Conservation (phyloP, 768 basidiomycete genomes). For the Tylopilus felleus region DNA sequence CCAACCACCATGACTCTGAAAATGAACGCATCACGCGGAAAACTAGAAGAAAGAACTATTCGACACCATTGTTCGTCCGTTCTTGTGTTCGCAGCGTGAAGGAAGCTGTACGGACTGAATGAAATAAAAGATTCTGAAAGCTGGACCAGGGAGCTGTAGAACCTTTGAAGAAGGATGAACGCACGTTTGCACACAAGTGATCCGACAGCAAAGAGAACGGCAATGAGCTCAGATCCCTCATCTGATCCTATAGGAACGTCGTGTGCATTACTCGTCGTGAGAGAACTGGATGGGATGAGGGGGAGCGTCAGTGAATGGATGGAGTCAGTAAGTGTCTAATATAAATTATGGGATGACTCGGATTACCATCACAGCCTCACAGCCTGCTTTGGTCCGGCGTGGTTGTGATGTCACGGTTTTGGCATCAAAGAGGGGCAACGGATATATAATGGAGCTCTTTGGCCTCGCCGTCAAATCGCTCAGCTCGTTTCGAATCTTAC, state of each 20-base stretch:
- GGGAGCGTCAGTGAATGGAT: not conserved
- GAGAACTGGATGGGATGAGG: not conserved
- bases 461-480: not conserved
- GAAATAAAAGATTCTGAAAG: constrained; percentile 16
- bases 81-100: not conserved
- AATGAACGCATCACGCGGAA: not conserved
- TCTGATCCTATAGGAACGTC: not conserved
- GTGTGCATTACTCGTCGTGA: not conserved
- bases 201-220: constrained; percentile 16
- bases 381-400: too few species aligned
- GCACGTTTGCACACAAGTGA: constrained; percentile 23
- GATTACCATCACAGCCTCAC: not conserved
- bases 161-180: not conserved
- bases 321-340: not conserved
- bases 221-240: constrained; percentile 17
- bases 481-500: too few species aligned
- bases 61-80: not conserved
- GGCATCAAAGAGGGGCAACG: too few species aligned
- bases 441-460: too few species aligned
- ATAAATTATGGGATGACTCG: not conserved
- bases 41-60: constrained; percentile 1
- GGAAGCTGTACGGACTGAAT: constrained; percentile 12
- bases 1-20: constrained; percentile 12
- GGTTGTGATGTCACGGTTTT: too few species aligned
- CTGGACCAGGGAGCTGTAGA: not conserved